Conservation (phyloP, 2,329 filamentous ascomycete genomes). For the Cercospora sesami region DNA sequence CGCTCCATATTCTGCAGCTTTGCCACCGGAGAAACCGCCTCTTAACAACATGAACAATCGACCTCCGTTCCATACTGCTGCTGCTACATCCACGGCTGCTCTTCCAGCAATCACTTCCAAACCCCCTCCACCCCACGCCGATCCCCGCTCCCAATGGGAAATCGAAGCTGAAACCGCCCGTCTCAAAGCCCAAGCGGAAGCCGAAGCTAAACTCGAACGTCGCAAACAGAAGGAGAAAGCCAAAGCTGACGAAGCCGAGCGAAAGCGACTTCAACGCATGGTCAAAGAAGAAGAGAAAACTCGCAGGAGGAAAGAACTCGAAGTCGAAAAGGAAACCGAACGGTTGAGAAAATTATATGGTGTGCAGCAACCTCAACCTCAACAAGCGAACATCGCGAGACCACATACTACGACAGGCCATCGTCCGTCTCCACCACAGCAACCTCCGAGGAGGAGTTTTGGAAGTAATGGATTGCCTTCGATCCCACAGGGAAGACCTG, state of each 20-base stretch:
- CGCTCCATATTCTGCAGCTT: conserved; percentile 4
- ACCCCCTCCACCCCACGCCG: conserved; percentile 43
- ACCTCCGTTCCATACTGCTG: conserved; percentile 27
- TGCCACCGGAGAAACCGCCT: not conserved
- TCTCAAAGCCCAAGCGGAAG: conserved; percentile 45
- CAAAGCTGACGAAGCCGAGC: conserved; percentile 57
- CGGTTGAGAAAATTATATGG: conserved; percentile 70
- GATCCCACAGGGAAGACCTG: conserved; percentile 28
- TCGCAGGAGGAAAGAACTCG: conserved; percentile 50
- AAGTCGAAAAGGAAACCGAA: conserved; percentile 71
- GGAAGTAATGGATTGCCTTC: conserved; percentile 5
- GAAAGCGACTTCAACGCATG: conserved; percentile 58
- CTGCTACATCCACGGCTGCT: conserved; percentile 22
- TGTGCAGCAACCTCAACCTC: conserved; percentile 41
- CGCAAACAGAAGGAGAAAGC: conserved; percentile 56
- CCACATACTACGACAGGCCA: conserved; percentile 6
- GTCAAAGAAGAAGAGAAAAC: conserved; percentile 61
- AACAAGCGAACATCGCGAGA: conserved; percentile 15
- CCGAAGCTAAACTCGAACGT: conserved; percentile 51
- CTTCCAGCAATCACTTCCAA: conserved; percentile 5
- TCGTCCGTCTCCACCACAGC: conserved; percentile 16
- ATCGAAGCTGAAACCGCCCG: conserved; percentile 53
- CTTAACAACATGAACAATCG: not conserved
- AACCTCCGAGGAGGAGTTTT: not conserved
- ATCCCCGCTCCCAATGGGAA: conserved; percentile 56